Conservation (phyloP, 441 rosid genomes). For the Bocquillonia castaneifolia region DNA sequence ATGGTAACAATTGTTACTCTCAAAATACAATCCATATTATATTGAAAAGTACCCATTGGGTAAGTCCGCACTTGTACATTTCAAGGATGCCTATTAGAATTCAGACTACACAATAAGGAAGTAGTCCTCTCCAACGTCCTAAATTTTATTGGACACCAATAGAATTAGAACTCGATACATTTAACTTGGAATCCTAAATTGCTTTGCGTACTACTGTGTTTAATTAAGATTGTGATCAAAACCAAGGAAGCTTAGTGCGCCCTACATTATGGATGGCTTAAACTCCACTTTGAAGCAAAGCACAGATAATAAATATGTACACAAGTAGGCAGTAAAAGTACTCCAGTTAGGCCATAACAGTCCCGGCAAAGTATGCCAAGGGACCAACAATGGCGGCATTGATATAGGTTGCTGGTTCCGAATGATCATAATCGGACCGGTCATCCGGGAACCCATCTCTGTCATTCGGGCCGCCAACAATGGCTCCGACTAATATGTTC, state of each 20-base stretch:
- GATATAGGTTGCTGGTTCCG: conserved; percentile 77
- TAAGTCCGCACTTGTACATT: neutral
- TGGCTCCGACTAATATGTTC: conserved; percentile 61
- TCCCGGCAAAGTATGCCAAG: conserved; percentile 54
- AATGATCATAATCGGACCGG: conserved; percentile 54
- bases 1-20: too few species aligned
- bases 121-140: neutral
- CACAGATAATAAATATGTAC: neutral
- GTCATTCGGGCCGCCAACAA: conserved; percentile 73
- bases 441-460: conserved; percentile 63
- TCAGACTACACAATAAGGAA: neutral
- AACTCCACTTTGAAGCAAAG: neutral
- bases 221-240: neutral
- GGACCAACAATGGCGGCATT: conserved; percentile 78
- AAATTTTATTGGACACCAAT: neutral
- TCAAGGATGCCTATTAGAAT: neutral
- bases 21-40: too few species aligned
- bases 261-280: neutral
- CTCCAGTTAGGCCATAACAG: neutral
- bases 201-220: neutral
- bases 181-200: neutral
- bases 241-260: neutral
- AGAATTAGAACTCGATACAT: neutral
- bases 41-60: too few species aligned
- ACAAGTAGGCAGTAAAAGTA: neutral